Conservation (phyloP, 2,329 filamentous ascomycete genomes). For the Rugonectria rugulosa region DNA sequence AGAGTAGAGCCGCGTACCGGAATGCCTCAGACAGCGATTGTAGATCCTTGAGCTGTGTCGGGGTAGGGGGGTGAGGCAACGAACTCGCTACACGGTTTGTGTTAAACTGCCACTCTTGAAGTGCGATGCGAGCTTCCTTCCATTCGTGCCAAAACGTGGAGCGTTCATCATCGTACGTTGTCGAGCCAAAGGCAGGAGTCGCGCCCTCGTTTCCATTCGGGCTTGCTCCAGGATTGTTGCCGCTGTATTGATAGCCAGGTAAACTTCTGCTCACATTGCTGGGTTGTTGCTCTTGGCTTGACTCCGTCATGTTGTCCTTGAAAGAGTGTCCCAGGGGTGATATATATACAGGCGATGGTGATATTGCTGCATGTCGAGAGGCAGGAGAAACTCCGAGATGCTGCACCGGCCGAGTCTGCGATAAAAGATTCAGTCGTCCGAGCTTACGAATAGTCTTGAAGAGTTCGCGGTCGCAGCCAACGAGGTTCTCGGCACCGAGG, state of each 20-base stretch:
- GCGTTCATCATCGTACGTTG: constrained; percentile 65
- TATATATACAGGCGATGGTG: constrained; percentile 48
- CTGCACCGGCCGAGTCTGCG: constrained; percentile 69
- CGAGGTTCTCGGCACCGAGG: constrained; percentile 79
- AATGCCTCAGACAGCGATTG: constrained; percentile 88
- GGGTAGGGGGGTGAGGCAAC: constrained; percentile 58
- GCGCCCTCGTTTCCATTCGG: constrained; percentile 63
- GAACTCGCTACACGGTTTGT: constrained; percentile 58
- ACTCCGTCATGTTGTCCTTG: constrained; percentile 44
- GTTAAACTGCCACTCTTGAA: constrained; percentile 85
- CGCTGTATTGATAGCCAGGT: constrained; percentile 68
- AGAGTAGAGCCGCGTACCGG: constrained; percentile 86
- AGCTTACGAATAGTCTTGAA: constrained; percentile 88
- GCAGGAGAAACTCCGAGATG: constrained; percentile 35
- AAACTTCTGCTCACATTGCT: constrained; percentile 44
- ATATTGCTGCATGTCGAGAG: constrained; percentile 32
- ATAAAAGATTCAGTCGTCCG: constrained; percentile 83
- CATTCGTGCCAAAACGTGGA: constrained; percentile 85
- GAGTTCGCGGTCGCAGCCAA: constrained; percentile 84
- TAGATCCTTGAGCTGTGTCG: constrained; percentile 75
- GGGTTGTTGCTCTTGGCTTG: constrained; percentile 38
- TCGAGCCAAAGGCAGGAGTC: constrained; percentile 49
- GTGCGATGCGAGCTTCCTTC: constrained; percentile 77
- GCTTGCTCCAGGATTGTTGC: constrained; percentile 70
- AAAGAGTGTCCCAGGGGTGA: constrained; percentile 54